Base-by-base conservation (phyloP, 371 early-diverging fungal genomes). In the Mucor circinelloides region DNA sequence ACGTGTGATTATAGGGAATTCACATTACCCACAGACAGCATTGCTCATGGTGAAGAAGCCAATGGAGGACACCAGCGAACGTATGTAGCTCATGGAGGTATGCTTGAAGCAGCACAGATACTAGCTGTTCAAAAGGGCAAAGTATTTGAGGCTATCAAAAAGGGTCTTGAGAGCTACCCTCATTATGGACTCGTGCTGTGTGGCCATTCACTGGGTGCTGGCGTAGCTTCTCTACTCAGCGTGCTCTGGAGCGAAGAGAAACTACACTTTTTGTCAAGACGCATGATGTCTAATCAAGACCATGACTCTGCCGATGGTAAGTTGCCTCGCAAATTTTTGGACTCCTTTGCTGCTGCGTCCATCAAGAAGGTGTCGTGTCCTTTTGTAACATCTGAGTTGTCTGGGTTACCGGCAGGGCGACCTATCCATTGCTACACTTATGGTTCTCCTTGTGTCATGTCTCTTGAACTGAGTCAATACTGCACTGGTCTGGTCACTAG, bases 201-300 rank as follows among this genome's bases (percentile, higher is more conserved):
- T 38, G 95, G 95, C 0, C 95, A 94, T 67, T 90, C 90, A 2
- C 70, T 94, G 5, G 95, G 94, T 50, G 95, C 89, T 25, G 95
- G 94, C 4, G 93, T 94, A 4, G 91, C 91, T 0, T 77, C 89
- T 2, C 64, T 94, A 36, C 64, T 94, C 5, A 74, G 89, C 19
- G 76, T 94, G 6, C 68, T 94, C 12, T 94, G 93, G 95, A 75
- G 86, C 63, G 71, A 81, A 72, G 80, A 86, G 64, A 65, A 74
- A 62, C 63, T 70, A 32, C 76, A 74, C 5, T 79, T 70, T 54
- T 38, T 74, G 48, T 66, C 78, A 13, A 75, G 80, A 27, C 67
- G 79, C n/a, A 32, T 62, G 55, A 31, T 40, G 31, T 27, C 27
- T 0, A 38, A 56, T 55, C 25, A 32, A 6, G 66, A 62, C 19